Evolutionary conservation across 805 yeast genomes (phyloP), one percentile per base, ranked within the genome.

Genomic region (Starmerella bacillaris): DNA sequence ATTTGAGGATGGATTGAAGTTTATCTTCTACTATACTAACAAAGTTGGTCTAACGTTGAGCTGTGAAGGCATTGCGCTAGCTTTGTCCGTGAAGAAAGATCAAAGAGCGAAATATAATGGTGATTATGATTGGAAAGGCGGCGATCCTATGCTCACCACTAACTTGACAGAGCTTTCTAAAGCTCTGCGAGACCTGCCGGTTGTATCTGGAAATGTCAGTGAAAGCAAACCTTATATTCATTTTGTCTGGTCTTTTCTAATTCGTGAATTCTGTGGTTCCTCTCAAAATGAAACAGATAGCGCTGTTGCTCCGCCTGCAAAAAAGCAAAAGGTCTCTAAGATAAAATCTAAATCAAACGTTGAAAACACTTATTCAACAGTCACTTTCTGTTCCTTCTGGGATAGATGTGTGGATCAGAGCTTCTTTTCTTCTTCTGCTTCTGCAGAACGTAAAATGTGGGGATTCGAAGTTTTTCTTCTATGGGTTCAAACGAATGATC

Each of bases 361-460:
- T 27, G 38, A 46, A 46, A 46, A 56, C 14, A 8, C 45, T 8
- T 45, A 46, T 7, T 52, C 44, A 11, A 21, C 33, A 18, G 53
- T 70, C 19, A 53, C 61, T 3, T 50, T 70, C 27, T 53, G 60
- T 6, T 89, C 78, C 36, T 83, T 86, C 53, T 83, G 93, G 92
- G 68, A 71, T 45, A 60, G 65, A 3, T 73, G 72, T 4, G 68
- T 86, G 12, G 95, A 86, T 51, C 89, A 82, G 47, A 67, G 77
- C 3, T 69, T 78, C 40, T 84, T 86, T 46, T 62, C 78, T 4
- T 71, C 70, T 24, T 70, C 74, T 43, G 64, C 94, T 0, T 82
- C 94, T 1, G 69, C 74, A 21, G 95, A 84, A 53, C 64, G 94
- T 38, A 86, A 84, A 53, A 78, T 66, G 54, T 69, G 80, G 68